phyloP scores from a whole-genome alignment of 2,329 filamentous ascomycete genomes.

The Trichoderma arundinaceum region DNA sequence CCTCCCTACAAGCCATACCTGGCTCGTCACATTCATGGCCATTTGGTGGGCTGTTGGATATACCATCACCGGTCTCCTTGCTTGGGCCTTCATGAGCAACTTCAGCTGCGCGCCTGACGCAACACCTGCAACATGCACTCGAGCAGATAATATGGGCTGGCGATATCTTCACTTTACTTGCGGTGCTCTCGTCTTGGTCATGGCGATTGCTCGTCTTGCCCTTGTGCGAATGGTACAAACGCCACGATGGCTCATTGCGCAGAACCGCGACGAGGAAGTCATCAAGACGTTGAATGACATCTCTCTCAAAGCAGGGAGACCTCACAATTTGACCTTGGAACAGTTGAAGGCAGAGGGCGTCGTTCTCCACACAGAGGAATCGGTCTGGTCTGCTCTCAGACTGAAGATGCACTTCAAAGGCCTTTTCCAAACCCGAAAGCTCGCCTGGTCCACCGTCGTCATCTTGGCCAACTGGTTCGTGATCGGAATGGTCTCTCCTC shows the following conservation, averaged over 20 bases:
- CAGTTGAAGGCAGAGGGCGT: conserved; percentile 27
- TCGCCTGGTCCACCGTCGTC: conserved; percentile 28
- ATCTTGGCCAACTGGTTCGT: conserved; percentile 32
- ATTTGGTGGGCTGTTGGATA: conserved; percentile 32
- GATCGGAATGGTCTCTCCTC: conserved; percentile 32
- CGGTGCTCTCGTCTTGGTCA: conserved; percentile 24
- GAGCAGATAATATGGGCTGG: conserved; percentile 32
- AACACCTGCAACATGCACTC: conserved; percentile 22
- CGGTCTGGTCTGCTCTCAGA: conserved; percentile 29
- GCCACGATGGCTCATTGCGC: conserved; percentile 31
- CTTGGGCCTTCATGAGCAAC: conserved; percentile 32
- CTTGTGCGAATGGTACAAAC: conserved; percentile 32
- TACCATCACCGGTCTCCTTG: conserved; percentile 29
- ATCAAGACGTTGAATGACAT: conserved; percentile 30
- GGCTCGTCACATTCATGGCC: conserved; percentile 33
- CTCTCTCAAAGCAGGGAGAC: conserved; percentile 13
- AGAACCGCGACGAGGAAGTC: conserved; percentile 31
- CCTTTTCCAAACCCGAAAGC: conserved; percentile 29
- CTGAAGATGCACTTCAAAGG: conserved; percentile 33
- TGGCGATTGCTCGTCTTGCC: conserved; percentile 29
- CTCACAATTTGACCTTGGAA: conserved; percentile 29
- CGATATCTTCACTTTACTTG: conserved; percentile 31
- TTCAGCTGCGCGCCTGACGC: conserved; percentile 30
- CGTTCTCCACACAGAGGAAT: conserved; percentile 31
- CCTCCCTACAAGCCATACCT: conserved; percentile 27